Evolutionary conservation across 441 rosid species (phyloP).

Genomic region (Populus trichocarpa): DNA sequence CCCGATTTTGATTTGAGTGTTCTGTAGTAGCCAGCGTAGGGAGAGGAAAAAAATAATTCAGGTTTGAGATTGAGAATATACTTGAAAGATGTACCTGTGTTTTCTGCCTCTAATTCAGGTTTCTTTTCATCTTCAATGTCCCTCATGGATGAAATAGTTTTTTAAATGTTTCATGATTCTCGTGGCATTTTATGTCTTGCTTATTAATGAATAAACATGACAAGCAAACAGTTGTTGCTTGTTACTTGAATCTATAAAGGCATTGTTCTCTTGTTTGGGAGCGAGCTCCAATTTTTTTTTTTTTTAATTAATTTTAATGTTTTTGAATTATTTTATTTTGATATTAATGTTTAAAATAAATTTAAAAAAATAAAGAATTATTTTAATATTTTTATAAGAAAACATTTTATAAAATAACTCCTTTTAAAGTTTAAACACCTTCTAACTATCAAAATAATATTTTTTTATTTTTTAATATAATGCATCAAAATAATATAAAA

Average conservation of each 20-base stretch:
- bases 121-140: not conserved
- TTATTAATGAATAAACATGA: not conserved
- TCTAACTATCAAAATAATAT: too few relatives aligned
- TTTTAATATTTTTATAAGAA: too few relatives aligned
- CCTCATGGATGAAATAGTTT: not conserved
- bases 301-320: too few relatives aligned
- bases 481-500: too few relatives aligned
- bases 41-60: constrained; percentile 25
- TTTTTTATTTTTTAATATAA: too few relatives aligned
- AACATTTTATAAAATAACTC: too few relatives aligned
- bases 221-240: not conserved
- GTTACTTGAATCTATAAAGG: not conserved
- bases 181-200: not conserved
- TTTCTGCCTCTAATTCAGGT: not conserved
- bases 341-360: too few relatives aligned
- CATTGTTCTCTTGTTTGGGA: too few relatives aligned
- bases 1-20: constrained; percentile 36
- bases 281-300: too few relatives aligned
- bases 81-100: not conserved
- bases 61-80: not conserved
- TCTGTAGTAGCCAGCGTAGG: constrained; percentile 18
- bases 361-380: too few relatives aligned
- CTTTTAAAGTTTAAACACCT: too few relatives aligned
- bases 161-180: not conserved
- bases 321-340: too few relatives aligned